Conservation (phyloP, 2,329 filamentous ascomycete genomes). For the Epichloe baconii region DNA sequence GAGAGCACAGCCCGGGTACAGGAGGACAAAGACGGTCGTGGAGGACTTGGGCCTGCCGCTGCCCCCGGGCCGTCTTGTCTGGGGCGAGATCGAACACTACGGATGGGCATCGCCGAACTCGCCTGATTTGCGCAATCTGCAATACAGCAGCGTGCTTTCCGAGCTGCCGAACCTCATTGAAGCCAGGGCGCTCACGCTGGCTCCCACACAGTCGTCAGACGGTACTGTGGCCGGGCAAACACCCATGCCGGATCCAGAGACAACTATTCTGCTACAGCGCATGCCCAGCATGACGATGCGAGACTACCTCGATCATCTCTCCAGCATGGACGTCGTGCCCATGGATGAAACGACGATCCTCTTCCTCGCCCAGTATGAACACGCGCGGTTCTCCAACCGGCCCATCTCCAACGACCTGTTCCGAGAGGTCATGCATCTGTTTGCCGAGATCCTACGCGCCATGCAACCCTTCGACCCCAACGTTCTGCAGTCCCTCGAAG, state of each 20-base stretch:
- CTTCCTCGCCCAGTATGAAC: constrained; percentile 71
- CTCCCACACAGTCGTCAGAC: constrained; percentile 34
- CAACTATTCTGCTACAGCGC: constrained; percentile 59
- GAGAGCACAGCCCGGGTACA: constrained; percentile 10
- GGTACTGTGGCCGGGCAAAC: not conserved
- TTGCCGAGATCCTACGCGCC: constrained; percentile 63
- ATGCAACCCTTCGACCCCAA: constrained; percentile 54
- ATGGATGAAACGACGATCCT: constrained; percentile 31
- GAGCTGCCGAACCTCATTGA: constrained; percentile 87
- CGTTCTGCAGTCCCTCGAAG: constrained; percentile 28
- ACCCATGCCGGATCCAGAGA: constrained; percentile 47
- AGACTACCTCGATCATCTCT: constrained; percentile 64
- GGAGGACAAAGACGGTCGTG: constrained; percentile 24
- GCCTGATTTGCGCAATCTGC: constrained; percentile 62
- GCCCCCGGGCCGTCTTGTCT: constrained; percentile 40
- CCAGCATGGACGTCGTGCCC: constrained; percentile 48
- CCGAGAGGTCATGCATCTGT: constrained; percentile 66
- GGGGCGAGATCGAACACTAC: constrained; percentile 74
- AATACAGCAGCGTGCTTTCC: constrained; percentile 67
- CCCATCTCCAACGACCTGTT: constrained; percentile 61
- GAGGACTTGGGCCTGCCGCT: constrained; percentile 34
- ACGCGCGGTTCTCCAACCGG: constrained; percentile 65
- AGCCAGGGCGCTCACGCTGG: constrained; percentile 80
- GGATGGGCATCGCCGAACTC: constrained; percentile 80
- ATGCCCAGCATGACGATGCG: constrained; percentile 60